Evolutionary conservation across 371 early-diverging fungal species (phyloP).

Genomic region (Saksenaea oblongispora): DNA sequence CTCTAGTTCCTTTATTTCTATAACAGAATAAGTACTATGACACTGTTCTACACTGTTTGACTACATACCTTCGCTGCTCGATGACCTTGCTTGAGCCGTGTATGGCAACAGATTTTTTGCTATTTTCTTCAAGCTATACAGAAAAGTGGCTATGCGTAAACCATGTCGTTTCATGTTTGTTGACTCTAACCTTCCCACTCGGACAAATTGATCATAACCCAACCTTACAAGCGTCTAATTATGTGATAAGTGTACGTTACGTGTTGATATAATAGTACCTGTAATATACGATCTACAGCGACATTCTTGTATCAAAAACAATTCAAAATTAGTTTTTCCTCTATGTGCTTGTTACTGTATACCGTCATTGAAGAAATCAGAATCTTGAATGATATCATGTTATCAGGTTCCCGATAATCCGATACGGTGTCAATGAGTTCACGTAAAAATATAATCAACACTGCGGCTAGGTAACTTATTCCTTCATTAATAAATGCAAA

Average conservation of each 20-base stretch:
- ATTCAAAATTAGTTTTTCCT: neutral
- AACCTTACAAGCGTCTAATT: slow-evolving; percentile 59
- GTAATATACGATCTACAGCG: slow-evolving; percentile 88
- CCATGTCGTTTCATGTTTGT: neutral
- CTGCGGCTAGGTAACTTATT: slow-evolving; percentile 73
- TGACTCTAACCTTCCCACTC: slow-evolving; percentile 71
- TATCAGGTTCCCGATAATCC: slow-evolving; percentile 35
- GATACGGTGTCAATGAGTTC: slow-evolving; percentile 51
- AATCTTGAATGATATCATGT: slow-evolving; percentile 48
- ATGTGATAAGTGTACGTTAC: neutral
- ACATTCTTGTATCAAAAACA: slow-evolving; percentile 55
- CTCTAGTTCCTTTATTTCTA: slow-evolving; percentile 73
- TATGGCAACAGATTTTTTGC: slow-evolving; percentile 69
- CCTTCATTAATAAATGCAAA: neutral
- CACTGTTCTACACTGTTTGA: too few relatives aligned
- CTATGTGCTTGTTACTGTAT: slow-evolving; percentile 1
- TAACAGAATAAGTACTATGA: neutral
- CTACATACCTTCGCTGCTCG: slow-evolving; percentile 52
- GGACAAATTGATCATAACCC: slow-evolving; percentile 76
- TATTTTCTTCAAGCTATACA: slow-evolving; percentile 72
- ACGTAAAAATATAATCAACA: slow-evolving; percentile 75
- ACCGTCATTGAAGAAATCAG: slow-evolving; percentile 70
- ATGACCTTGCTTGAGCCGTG: slow-evolving; percentile 56
- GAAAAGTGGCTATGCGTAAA: neutral
- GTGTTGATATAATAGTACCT: slow-evolving; percentile 20